phyloP scores from a whole-genome alignment of 495 filamentous ascomycete species.

The Achaetomiella virescens region DNA sequence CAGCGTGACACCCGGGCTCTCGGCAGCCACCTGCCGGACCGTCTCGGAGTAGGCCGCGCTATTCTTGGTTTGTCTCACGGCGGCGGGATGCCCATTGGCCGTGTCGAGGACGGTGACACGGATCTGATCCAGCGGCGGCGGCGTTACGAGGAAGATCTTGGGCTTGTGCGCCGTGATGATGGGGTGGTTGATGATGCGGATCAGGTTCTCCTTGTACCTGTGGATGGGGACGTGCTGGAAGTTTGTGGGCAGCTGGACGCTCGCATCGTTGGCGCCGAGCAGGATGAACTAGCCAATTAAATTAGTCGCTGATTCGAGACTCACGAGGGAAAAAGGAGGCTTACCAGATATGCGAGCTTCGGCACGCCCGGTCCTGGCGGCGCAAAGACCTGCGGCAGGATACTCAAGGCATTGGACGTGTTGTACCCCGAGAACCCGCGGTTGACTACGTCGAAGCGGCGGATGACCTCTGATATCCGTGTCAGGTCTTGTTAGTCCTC shows the following conservation, averaged over 20 bases:
- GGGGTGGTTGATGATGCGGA: slow-evolving; percentile 61
- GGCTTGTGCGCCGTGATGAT: slow-evolving; percentile 61
- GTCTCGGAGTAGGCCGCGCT: slow-evolving; percentile 69
- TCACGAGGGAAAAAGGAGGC: slow-evolving; percentile 1
- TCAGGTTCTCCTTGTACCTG: slow-evolving; percentile 65
- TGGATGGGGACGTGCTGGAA: slow-evolving; percentile 69
- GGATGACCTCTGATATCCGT: slow-evolving; percentile 32
- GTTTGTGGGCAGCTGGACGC: slow-evolving; percentile 48
- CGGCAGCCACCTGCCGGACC: slow-evolving; percentile 56
- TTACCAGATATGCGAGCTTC: slow-evolving; percentile 60
- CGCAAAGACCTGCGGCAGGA: slow-evolving; percentile 38
- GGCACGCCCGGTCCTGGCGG: slow-evolving; percentile 43
- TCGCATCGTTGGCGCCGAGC: slow-evolving; percentile 83
- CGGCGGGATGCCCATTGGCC: slow-evolving; percentile 40
- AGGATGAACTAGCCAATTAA: slow-evolving; percentile 58
- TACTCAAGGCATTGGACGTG: slow-evolving; percentile 40
- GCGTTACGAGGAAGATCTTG: slow-evolving; percentile 67
- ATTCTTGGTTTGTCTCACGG: slow-evolving; percentile 53
- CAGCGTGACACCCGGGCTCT: slow-evolving; percentile 54
- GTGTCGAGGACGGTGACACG: slow-evolving; percentile 50
- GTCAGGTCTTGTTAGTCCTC: no score
- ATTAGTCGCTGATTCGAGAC: background rate
- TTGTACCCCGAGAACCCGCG: slow-evolving; percentile 47
- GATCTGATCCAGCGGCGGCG: slow-evolving; percentile 78
- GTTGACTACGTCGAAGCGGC: slow-evolving; percentile 45